Percentiles rank a stretch among this genome's conserved stretches.
These are phyloP conservation scores for Penicillium psychrofluorescens DNA, from an alignment of 495 filamentous ascomycete genomes.

Conservation along the genomic window DNA sequence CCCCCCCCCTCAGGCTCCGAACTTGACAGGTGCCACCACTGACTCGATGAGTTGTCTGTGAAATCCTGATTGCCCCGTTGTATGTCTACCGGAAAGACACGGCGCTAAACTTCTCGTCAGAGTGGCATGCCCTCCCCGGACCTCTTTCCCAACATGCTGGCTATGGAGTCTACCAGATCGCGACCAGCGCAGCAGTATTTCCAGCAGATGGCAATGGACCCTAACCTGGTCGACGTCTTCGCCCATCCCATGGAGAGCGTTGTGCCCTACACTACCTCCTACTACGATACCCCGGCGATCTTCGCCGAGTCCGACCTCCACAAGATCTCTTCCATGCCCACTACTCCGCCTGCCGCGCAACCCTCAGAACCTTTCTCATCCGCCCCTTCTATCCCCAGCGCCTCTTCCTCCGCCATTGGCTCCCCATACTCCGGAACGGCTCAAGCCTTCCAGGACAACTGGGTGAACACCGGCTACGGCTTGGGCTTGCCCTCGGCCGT, in stretches of 20 bases:
- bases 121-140: neutral
- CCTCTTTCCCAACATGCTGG: constrained; percentile 25
- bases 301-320: constrained; percentile 23
- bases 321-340: constrained; percentile 32
- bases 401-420: constrained; percentile 72
- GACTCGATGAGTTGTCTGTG: too few species aligned
- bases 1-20: too few species aligned
- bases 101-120: too few species aligned
- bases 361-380: constrained; percentile 55
- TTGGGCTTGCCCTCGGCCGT: constrained; percentile 66
- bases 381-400: constrained; percentile 58
- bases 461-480: constrained; percentile 52
- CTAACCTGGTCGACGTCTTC: constrained; percentile 28
- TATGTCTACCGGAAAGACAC: too few species aligned
- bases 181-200: constrained; percentile 25
- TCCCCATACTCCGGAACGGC: constrained; percentile 68
- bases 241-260: constrained; percentile 18
- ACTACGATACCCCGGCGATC: constrained; percentile 16
- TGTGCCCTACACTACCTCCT: constrained; percentile 18
- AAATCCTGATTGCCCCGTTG: too few species aligned
- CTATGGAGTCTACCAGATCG: constrained; percentile 29
- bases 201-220: constrained; percentile 29
- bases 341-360: constrained; percentile 44
- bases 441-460: constrained; percentile 52
- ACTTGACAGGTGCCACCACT: too few species aligned